Evolutionary conservation across 208 protist genomes (phyloP), one percentile per base, ranked within the genome.

Genomic region (Trypanosoma melophagium): DNA sequence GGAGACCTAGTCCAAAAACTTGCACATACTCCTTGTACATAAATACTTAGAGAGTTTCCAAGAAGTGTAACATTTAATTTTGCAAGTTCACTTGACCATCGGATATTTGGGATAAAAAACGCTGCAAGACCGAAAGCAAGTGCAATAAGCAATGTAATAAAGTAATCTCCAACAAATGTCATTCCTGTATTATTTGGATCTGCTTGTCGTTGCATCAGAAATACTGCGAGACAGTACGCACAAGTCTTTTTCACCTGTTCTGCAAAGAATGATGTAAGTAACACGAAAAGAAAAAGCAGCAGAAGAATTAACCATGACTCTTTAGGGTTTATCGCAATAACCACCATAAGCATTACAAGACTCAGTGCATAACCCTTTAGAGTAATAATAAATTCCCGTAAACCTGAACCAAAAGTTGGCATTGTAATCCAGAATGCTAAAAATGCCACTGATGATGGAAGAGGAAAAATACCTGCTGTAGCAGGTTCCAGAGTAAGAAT

Each of bases 371-470:
- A 92, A 25, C 90, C 90, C 47, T 96, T 96, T 25, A 96, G 66
- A 16, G 80, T 79, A 52, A 93, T 86, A 44, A 85, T 63, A 21
- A 93, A 77, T 76, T 94, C 86, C 9, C 83, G 81, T 57, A 96
- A 60, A 8, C 90, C 90, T 19, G 77, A 69, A 65, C 90, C 90
- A 70, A 96, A 96, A 9, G 90, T 96, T 31, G 87, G 87, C 81
- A 85, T 90, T 12, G 86, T 88, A 61, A 96, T 94, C 88, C 90
- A 96, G 68, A 94, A 96, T 31, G 90, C 90, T 40, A 85, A 84
- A 74, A 93, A 94, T 42, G 90, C 86, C 25, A 93, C 74, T 5
- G 74, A 82, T 54, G 84, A 89, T 35, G 90, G 79, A 71, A 96
- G 76, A 10, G 90, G 87, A 35, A 95, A 89, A 59, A 84, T 67